phyloP scores from a whole-genome alignment of 768 basidiomycete species.

The Daedalea quercina region DNA sequence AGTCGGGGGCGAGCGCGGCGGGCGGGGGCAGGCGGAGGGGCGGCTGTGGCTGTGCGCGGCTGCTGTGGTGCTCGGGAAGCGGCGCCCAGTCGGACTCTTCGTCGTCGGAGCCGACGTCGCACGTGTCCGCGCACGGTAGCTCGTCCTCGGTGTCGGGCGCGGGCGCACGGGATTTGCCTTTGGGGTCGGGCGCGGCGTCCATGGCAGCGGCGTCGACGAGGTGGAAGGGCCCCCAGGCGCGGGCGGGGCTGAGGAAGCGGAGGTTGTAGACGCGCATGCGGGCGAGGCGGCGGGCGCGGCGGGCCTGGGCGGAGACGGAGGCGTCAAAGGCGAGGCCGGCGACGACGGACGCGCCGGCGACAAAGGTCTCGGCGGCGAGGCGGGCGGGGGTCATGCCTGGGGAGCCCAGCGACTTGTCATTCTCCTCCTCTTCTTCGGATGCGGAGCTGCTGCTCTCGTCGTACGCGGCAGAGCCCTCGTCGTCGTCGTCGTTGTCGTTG shows the following conservation, averaged over 20 bases:
- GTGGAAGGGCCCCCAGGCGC: conserved; percentile 22
- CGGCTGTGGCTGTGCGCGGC: neutral
- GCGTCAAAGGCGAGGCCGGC: neutral
- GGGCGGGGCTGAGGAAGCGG: conserved; percentile 16
- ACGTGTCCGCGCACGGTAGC: conserved; percentile 1
- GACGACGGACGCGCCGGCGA: neutral
- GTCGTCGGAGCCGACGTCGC: neutral
- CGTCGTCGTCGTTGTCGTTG: neutral
- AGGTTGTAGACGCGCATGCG: conserved; percentile 22
- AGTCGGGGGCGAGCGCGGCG: conserved; percentile 35
- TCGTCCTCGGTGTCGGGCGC: conserved; percentile 2
- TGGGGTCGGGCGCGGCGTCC: conserved; percentile 12
- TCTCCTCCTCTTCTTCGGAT: neutral
- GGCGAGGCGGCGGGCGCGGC: conserved; percentile 18
- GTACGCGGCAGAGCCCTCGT: neutral
- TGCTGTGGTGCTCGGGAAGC: neutral
- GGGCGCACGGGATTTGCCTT: conserved; percentile 10
- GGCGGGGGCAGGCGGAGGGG: conserved; percentile 2
- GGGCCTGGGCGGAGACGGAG: conserved; percentile 9
- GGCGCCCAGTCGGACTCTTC: conserved; percentile 2
- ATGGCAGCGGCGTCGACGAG: neutral
- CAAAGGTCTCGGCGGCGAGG: neutral
- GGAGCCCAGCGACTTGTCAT: no score
- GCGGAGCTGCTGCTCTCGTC: neutral
- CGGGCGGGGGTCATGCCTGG: neutral